These are phyloP conservation scores for Carex myosuroides DNA, from an alignment of 176 grass and related monocot genomes.

Conservation along the genomic window DNA sequence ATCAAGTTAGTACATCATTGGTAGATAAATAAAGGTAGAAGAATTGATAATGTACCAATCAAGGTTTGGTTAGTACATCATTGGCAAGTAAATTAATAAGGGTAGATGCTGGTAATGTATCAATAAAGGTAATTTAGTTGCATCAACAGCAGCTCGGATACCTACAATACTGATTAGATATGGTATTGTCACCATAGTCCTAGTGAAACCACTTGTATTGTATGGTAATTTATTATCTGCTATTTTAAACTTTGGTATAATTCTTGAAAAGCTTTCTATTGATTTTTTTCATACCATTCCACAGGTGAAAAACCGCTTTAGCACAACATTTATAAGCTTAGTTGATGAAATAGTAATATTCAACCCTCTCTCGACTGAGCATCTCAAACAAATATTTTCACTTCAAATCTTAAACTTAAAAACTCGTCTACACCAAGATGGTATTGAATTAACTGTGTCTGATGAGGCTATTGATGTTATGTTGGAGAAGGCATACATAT, in stretches of 20 bases:
- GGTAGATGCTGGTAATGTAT: background rate
- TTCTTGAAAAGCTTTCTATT: background rate
- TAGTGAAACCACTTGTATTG: background rate
- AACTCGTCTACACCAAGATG: constrained; percentile 13
- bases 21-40: no score
- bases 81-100: background rate
- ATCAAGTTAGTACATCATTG: no score
- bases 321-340: background rate
- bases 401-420: constrained; percentile 9
- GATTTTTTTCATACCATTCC: background rate
- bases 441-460: background rate
- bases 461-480: constrained; percentile 12
- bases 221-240: background rate
- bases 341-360: constrained; percentile 19
- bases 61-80: background rate
- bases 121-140: background rate
- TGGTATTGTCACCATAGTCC: background rate
- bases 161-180: background rate
- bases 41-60: no score
- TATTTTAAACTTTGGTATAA: background rate
- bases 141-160: background rate
- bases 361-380: constrained; percentile 7
- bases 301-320: background rate
- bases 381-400: constrained; percentile 20
- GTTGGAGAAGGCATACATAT: background rate